Percentiles rank a stretch among this genome's conserved stretches.
These are phyloP conservation scores for Rosa rugosa DNA, from an alignment of 306 rosid genomes.

Conservation along the genomic window DNA sequence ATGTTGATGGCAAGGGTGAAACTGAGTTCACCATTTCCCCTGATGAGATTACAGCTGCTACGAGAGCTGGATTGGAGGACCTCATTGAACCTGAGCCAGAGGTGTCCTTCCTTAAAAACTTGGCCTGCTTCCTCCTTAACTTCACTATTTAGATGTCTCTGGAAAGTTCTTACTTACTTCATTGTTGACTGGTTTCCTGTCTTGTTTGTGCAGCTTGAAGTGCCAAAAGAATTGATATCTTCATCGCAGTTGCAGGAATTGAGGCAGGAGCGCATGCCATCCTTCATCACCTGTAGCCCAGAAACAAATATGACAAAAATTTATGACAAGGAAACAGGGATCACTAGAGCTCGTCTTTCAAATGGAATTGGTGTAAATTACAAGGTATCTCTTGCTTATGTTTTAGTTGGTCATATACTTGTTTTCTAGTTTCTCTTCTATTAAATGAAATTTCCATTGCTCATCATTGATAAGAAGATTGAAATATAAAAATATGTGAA, in stretches of 20 bases:
- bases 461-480: neutral
- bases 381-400: constrained; percentile 53
- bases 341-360: constrained; percentile 71
- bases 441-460: neutral
- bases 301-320: constrained; percentile 53
- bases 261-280: constrained; percentile 60
- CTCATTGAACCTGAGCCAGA: constrained; percentile 98
- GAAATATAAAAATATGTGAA: neutral
- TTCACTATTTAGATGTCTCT: neutral
- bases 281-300: constrained; percentile 65
- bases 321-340: constrained; percentile 90
- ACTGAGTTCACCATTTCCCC: constrained; percentile 87
- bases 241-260: constrained; percentile 67
- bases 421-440: neutral
- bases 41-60: constrained; percentile 79
- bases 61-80: constrained; percentile 73
- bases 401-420: neutral
- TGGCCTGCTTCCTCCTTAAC: neutral
- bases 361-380: constrained; percentile 92
- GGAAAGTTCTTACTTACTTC: neutral
- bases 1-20: constrained; percentile 83
- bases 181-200: constrained; percentile 25
- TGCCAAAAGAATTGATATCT: constrained; percentile 84
- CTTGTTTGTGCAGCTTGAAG: constrained; percentile 74
- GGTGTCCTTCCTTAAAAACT: constrained; percentile 47